phyloP scores from a whole-genome alignment of 768 basidiomycete species.

The Termitomyces sp. region DNA sequence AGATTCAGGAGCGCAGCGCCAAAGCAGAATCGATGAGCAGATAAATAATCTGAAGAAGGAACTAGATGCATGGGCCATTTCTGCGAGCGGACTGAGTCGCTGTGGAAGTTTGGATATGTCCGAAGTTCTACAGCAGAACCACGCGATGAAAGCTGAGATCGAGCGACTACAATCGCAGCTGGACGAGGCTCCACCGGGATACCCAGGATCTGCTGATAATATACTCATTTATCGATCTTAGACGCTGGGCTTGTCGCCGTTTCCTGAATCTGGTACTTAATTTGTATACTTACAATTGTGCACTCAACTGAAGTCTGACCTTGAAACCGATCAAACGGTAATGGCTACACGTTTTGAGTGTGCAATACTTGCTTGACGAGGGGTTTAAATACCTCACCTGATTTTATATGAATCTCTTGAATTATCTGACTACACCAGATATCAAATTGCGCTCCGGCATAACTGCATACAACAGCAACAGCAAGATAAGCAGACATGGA shows the following conservation, averaged over 20 bases:
- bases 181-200: constrained; percentile 14
- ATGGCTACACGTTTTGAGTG: neutral
- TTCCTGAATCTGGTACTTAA: neutral
- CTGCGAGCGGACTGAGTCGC: neutral
- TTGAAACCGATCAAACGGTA: neutral
- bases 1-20: neutral
- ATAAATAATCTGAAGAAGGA: neutral
- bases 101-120: neutral
- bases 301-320: neutral
- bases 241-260: neutral
- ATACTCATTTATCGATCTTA: neutral
- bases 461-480: too few species aligned
- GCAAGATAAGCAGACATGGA: too few species aligned
- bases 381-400: too few species aligned
- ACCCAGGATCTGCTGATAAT: too few species aligned
- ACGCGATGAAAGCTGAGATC: constrained; percentile 10
- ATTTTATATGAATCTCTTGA: too few species aligned
- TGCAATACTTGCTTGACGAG: too few species aligned
- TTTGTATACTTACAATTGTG: neutral
- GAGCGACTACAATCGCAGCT: constrained; percentile 6
- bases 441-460: too few species aligned
- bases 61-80: neutral
- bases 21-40: neutral
- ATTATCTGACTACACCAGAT: too few species aligned
- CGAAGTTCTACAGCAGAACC: neutral